These are phyloP conservation scores for Linderniella brevidens DNA, from an alignment of 257 asterid genomes.

Conservation along the genomic window DNA sequence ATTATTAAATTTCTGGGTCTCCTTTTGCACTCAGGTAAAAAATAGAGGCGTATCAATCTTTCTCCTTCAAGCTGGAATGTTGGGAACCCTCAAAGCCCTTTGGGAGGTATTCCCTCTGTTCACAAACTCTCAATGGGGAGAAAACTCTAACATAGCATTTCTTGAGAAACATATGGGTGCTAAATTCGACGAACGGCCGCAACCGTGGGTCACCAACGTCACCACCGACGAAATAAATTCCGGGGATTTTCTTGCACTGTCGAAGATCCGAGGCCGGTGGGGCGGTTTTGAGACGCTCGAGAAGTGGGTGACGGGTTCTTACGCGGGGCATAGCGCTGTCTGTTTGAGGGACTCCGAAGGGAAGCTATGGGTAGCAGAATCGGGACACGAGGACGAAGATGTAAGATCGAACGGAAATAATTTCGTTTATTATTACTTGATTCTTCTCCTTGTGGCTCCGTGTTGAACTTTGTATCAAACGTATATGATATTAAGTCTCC, in stretches of 20 bases:
- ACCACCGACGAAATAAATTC: constrained; percentile 37
- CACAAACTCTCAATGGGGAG: constrained; percentile 38
- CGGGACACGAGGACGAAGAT: constrained; percentile 54
- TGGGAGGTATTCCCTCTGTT: constrained; percentile 64
- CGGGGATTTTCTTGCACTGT: constrained; percentile 57
- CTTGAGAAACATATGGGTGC: constrained; percentile 55
- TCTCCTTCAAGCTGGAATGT: constrained; percentile 58
- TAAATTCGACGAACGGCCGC: constrained; percentile 43
- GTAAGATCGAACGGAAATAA: constrained; percentile 20
- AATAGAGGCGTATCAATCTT: constrained; percentile 45
- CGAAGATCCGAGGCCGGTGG: constrained; percentile 59
- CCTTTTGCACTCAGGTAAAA: constrained; percentile 26
- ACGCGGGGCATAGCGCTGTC: constrained; percentile 69
- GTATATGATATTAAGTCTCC: no score
- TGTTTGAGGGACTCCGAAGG: constrained; percentile 56
- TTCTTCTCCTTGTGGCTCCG: no score
- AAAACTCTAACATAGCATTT: constrained; percentile 41
- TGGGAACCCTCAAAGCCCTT: constrained; percentile 49
- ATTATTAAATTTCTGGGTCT: background rate
- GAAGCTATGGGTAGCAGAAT: constrained; percentile 66
- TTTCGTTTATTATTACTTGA: background rate
- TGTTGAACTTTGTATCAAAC: no score
- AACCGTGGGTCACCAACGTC: constrained; percentile 52
- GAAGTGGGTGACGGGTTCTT: constrained; percentile 67
- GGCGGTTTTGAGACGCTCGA: constrained; percentile 69